Percentiles rank a stretch among this genome's conserved stretches.
Evolutionary conservation across 2,329 filamentous ascomycete genomes (phyloP).

Genomic region (Xylaria sp.): DNA sequence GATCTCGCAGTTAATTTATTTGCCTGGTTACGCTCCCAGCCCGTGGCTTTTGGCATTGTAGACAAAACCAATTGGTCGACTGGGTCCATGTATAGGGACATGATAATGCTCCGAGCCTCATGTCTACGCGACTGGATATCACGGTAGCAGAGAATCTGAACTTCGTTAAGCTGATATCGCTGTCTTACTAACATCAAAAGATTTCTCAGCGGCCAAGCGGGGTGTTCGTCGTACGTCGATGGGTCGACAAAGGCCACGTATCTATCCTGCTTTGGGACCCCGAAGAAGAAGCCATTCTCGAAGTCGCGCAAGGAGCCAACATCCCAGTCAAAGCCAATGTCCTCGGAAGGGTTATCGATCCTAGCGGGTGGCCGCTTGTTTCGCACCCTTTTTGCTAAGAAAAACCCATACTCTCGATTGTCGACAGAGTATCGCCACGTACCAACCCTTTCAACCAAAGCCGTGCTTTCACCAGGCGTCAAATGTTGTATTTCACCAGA

Average conservation of each 20-base stretch:
- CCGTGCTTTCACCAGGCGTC: constrained; percentile 71
- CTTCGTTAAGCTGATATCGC: constrained; percentile 75
- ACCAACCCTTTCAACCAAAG: constrained; percentile 80
- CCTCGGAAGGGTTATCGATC: constrained; percentile 58
- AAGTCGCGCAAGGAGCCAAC: constrained; percentile 78
- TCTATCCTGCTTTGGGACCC: constrained; percentile 71
- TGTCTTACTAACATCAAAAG: constrained; percentile 83
- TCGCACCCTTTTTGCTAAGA: constrained; percentile 81
- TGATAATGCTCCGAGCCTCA: constrained; percentile 79
- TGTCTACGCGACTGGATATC: constrained; percentile 80
- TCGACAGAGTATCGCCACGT: constrained; percentile 88
- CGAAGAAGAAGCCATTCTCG: constrained; percentile 86
- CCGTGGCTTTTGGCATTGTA: constrained; percentile 85
- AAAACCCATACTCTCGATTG: constrained; percentile 88
- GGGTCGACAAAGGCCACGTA: constrained; percentile 91
- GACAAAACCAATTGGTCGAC: constrained; percentile 50
- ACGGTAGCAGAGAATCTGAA: constrained; percentile 88
- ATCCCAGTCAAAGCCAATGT: constrained; percentile 74
- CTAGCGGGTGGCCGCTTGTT: constrained; percentile 40
- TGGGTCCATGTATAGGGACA: constrained; percentile 66
- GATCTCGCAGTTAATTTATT: constrained; percentile 79
- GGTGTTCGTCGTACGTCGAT: constrained; percentile 85
- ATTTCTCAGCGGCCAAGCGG: constrained; percentile 93
- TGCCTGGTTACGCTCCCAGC: constrained; percentile 86
- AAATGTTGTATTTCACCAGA: constrained; percentile 61